Evolutionary conservation across 768 basidiomycete genomes (phyloP).

Genomic region (Lepiota brunneoincarnata): DNA sequence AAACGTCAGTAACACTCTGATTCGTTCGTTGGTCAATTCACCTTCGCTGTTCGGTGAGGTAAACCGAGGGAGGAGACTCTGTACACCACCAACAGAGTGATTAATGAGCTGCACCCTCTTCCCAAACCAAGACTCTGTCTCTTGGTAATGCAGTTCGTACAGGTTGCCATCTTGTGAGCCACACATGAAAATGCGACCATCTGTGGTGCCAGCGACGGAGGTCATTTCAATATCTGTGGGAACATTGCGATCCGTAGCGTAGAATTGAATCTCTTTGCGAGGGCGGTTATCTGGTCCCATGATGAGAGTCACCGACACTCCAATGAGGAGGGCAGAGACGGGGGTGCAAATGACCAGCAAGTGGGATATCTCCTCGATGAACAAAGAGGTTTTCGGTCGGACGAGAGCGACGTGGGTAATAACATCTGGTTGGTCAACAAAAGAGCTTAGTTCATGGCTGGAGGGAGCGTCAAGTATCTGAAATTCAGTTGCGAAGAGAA

Average conservation of each 20-base stretch:
- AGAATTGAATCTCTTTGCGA: constrained; percentile 80
- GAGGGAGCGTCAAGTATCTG: not conserved
- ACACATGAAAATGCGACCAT: constrained; percentile 91
- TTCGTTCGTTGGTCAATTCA: constrained; percentile 29
- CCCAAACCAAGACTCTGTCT: constrained; percentile 89
- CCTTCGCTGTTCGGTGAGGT: constrained; percentile 63
- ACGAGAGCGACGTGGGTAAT: constrained; percentile 90
- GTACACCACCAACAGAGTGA: constrained; percentile 76
- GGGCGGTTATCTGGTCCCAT: constrained; percentile 37
- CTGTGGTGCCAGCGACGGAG: constrained; percentile 72
- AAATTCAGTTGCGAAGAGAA: not conserved
- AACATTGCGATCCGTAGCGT: constrained; percentile 83
- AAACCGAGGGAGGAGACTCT: constrained; percentile 78
- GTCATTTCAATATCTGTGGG: constrained; percentile 83
- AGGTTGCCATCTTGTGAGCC: constrained; percentile 83
- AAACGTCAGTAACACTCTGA: not conserved
- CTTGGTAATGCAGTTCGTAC: constrained; percentile 91
- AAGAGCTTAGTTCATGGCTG: constrained; percentile 91
- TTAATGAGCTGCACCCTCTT: constrained; percentile 84
- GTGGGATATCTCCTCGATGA: constrained; percentile 89
- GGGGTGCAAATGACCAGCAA: constrained; percentile 91
- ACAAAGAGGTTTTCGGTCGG: constrained; percentile 79
- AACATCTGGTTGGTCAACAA: constrained; percentile 85
- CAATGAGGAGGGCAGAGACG: constrained; percentile 78
- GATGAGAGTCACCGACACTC: constrained; percentile 58